phyloP scores from a whole-genome alignment of 2,329 filamentous ascomycete species.

The Aureobasidium sp. region DNA sequence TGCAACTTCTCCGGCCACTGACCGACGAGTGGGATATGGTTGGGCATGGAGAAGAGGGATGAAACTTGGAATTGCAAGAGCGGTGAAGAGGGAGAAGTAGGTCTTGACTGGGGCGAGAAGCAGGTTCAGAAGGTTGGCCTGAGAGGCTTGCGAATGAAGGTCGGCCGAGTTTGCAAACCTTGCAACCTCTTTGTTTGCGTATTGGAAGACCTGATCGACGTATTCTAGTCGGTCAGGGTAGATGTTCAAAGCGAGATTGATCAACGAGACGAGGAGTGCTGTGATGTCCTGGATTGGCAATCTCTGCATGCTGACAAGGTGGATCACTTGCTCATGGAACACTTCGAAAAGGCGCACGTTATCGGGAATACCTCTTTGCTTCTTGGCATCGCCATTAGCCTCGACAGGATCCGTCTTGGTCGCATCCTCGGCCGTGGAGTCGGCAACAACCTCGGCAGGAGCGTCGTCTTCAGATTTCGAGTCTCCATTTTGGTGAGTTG shows the following conservation, averaged over 20 bases:
- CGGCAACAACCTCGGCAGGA: slow-evolving; percentile 19
- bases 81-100: slow-evolving; percentile 94
- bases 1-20: slow-evolving; percentile 82
- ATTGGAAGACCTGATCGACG: slow-evolving; percentile 86
- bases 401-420: slow-evolving; percentile 22
- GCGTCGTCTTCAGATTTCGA: slow-evolving; percentile 21
- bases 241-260: slow-evolving; percentile 89
- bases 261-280: slow-evolving; percentile 83
- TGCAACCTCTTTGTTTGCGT: slow-evolving; percentile 74
- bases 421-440: slow-evolving; percentile 23
- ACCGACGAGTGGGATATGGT: slow-evolving; percentile 82
- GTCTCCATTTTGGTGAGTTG: slow-evolving; percentile 21
- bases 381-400: slow-evolving; percentile 36
- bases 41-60: slow-evolving; percentile 84
- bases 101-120: slow-evolving; percentile 84
- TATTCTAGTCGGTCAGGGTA: slow-evolving; percentile 91
- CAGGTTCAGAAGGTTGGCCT: slow-evolving; percentile 80
- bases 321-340: slow-evolving; percentile 93
- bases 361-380: slow-evolving; percentile 53
- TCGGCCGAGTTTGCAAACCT: slow-evolving; percentile 94
- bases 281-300: slow-evolving; percentile 92
- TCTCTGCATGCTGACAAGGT: slow-evolving; percentile 82
- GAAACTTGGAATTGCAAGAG: slow-evolving; percentile 82
- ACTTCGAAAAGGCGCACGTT: slow-evolving; percentile 91
- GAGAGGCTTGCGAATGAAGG: slow-evolving; percentile 75